A percentile compares a stretch with the other conserved stretches of the same genome.
phyloP scores from a whole-genome alignment of 2,329 filamentous ascomycete species.

The Rhynchosporium graminicola region DNA sequence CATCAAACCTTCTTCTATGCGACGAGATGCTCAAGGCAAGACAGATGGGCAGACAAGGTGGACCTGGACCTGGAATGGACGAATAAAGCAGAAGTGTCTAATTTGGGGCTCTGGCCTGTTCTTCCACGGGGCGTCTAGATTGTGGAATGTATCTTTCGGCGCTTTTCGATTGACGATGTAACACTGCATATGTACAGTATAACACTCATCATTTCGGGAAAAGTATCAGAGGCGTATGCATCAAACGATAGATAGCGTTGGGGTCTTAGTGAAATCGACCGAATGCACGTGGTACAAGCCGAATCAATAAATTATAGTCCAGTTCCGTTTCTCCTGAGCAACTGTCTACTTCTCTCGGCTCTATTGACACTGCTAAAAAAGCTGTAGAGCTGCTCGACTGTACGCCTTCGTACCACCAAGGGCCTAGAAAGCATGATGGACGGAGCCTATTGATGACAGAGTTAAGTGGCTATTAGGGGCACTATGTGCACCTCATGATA shows the following conservation, averaged over 20 bases:
- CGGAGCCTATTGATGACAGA: too few relatives aligned
- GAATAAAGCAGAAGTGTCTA: slow-evolving; percentile 39
- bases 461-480: too few relatives aligned
- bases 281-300: not conserved
- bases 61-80: slow-evolving; percentile 66
- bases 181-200: slow-evolving; percentile 29
- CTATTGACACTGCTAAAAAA: not conserved
- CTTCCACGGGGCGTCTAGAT: slow-evolving; percentile 16
- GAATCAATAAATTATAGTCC: slow-evolving; percentile 1
- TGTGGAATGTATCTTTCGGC: slow-evolving; percentile 17
- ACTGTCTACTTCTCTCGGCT: not conserved
- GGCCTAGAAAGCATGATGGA: not conserved
- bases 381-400: not conserved
- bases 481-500: too few relatives aligned
- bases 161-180: slow-evolving; percentile 24
- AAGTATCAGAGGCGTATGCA: slow-evolving; percentile 25
- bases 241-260: slow-evolving; percentile 26
- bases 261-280: slow-evolving; percentile 9
- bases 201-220: slow-evolving; percentile 26
- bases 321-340: not conserved
- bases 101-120: slow-evolving; percentile 14
- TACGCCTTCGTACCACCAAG: not conserved
- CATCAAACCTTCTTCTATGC: slow-evolving; percentile 90
- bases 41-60: slow-evolving; percentile 77
- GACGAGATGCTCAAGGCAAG: slow-evolving; percentile 97